These are phyloP conservation scores for Cryptosporidium ubiquitum DNA, from an alignment of 169 alveolate species.

Conservation along the genomic window DNA sequence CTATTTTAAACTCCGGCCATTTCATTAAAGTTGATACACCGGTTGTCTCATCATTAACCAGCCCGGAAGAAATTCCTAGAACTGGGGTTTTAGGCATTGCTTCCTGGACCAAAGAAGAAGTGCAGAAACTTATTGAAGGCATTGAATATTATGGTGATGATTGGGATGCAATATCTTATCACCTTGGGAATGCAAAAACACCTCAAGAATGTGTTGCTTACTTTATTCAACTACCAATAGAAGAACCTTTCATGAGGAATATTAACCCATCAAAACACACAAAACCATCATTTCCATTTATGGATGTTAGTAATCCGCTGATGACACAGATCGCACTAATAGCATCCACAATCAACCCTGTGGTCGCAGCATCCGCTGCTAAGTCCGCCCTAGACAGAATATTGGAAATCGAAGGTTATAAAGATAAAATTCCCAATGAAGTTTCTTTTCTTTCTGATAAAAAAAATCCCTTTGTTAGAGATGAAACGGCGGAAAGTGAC, in stretches of 20 bases:
- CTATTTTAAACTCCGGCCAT: constrained; percentile 76
- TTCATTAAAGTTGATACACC: constrained; percentile 76
- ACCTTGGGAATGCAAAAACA: constrained; percentile 77
- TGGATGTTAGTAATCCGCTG: constrained; percentile 76
- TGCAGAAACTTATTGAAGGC: constrained; percentile 73
- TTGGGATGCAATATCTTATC: constrained; percentile 77
- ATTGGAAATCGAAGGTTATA: constrained; percentile 67
- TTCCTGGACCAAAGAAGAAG: constrained; percentile 70
- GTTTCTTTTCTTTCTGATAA: background rate
- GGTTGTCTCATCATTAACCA: constrained; percentile 8
- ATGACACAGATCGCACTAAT: constrained; percentile 78
- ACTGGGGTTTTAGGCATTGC: constrained; percentile 50
- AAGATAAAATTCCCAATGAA: background rate
- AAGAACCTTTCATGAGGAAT: constrained; percentile 77
- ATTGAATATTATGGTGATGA: constrained; percentile 78
- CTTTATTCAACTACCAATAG: constrained; percentile 78
- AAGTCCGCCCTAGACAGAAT: constrained; percentile 76
- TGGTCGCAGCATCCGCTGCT: constrained; percentile 80
- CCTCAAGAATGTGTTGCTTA: constrained; percentile 79
- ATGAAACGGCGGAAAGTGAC: background rate
- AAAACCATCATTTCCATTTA: constrained; percentile 73
- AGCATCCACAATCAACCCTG: constrained; percentile 78
- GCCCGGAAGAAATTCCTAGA: constrained; percentile 19
- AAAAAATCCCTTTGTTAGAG: background rate
- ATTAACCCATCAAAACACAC: constrained; percentile 64